Evolutionary conservation across 768 basidiomycete species (phyloP).

Genomic region (Collybiopsis luxurians): DNA sequence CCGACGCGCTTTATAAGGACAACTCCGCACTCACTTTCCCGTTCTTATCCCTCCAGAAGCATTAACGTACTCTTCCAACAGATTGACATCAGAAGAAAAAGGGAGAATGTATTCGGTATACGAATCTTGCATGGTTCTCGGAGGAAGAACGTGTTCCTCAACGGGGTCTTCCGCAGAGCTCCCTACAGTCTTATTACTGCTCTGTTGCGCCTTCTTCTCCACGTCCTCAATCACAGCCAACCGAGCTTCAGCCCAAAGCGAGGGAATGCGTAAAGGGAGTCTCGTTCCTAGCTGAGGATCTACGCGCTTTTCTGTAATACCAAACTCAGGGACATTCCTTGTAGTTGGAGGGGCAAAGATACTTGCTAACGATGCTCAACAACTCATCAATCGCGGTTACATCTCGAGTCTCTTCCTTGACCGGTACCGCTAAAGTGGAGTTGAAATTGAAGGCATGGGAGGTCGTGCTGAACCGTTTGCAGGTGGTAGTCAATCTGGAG

Average conservation of each 20-base stretch:
- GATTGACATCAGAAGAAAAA: conserved; percentile 54
- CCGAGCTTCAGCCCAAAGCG: conserved; percentile 59
- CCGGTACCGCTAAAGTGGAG: conserved; percentile 25
- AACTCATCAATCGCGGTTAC: conserved; percentile 56
- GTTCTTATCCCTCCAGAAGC: conserved; percentile 68
- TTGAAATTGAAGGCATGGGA: neutral
- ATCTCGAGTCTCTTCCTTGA: conserved; percentile 50
- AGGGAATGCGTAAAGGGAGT: conserved; percentile 52
- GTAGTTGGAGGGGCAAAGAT: neutral
- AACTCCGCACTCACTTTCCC: conserved; percentile 58
- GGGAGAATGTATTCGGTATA: conserved; percentile 66
- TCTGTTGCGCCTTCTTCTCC: neutral
- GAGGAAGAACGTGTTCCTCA: conserved; percentile 32
- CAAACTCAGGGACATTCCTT: neutral
- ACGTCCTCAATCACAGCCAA: conserved; percentile 27
- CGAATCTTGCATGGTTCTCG: conserved; percentile 67
- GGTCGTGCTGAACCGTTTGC: too few relatives aligned
- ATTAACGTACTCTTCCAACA: conserved; percentile 70
- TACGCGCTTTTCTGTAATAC: conserved; percentile 3
- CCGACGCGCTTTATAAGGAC: too few relatives aligned
- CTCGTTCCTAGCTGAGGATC: conserved; percentile 31
- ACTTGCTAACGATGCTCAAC: conserved; percentile 56
- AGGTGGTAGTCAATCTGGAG: too few relatives aligned
- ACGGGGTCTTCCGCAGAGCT: conserved; percentile 13
- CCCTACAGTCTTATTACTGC: conserved; percentile 10